Evolutionary conservation across 805 yeast genomes (phyloP), one percentile per base, ranked within the genome.

Genomic region (Hagleromyces aurorensis): DNA sequence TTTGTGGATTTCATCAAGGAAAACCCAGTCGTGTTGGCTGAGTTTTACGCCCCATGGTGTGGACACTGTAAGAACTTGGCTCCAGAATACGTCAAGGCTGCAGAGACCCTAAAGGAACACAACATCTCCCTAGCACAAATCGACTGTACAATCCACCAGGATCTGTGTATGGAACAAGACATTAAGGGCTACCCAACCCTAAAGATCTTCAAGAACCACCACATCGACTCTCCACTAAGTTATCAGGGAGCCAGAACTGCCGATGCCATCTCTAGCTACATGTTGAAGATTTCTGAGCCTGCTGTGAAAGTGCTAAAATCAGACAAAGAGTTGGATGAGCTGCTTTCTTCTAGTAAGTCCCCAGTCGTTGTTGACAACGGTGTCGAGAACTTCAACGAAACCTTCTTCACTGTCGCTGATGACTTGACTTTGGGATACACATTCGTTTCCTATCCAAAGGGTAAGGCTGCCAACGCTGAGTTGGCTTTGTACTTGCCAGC

Each of bases 41-140:
- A 84, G 61, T 84, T 84, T 61, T 84, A 78, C 57, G 94, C 94
- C 11, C 94, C 96, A 55, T 89, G 97, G 96, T 87, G 96, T 69
- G 96, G 96, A 11, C 91, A 87, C 64, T 87, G 96, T 70, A 85
- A 87, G 67, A 71, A 70, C 28, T 63, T 84, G 42, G 94, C 85
- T 8, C 95, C 95, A 19, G 78, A 84, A 57, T 82, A 69, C 44
- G 65, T 75, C 30, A 59, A 70, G 45, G 94, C 94, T 30, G 94
- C 94, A 27, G 84, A 89, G 29, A 45, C 50, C 12, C 66, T 82
- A 52, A 67, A 65, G 27, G 71, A 65, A 29, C 72, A 80, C 38
- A 64, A 71, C 32, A 77, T 82, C 56, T 72, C 74, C 48, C 64
- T 84, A 50, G 93, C 85, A 26, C 94, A 84, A 64, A 64, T 84